phyloP scores from a whole-genome alignment of 2,329 filamentous ascomycete species.

The Alternaria brassicicola region DNA sequence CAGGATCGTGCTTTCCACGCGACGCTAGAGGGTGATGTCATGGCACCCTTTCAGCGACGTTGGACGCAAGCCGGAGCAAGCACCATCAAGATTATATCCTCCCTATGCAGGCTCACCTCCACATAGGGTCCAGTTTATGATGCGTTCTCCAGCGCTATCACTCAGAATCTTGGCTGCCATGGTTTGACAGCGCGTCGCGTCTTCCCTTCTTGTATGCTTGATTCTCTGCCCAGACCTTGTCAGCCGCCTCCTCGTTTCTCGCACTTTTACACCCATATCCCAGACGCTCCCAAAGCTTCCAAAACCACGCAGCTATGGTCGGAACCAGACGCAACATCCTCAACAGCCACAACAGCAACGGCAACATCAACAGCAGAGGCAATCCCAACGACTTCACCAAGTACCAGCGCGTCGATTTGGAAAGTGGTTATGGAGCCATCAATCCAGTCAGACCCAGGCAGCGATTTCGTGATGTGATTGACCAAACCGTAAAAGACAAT shows the following conservation, averaged over 20 bases:
- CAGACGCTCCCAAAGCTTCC: not conserved
- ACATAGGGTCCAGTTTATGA: conserved; percentile 16
- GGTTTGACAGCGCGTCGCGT: conserved; percentile 11
- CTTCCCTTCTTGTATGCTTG: conserved; percentile 6
- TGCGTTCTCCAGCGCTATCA: conserved; percentile 18
- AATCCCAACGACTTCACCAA: conserved; percentile 18
- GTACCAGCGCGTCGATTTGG: conserved; percentile 34
- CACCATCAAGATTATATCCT: conserved; percentile 13
- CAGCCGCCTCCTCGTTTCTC: not conserved
- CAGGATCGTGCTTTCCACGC: conserved; percentile 7
- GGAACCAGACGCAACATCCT: conserved; percentile 28
- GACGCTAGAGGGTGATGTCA: conserved; percentile 21
- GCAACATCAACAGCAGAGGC: conserved; percentile 7
- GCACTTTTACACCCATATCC: too few relatives aligned
- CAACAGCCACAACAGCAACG: conserved; percentile 14
- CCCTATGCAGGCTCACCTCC: conserved; percentile 15
- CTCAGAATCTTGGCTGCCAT: conserved; percentile 3
- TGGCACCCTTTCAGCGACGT: not conserved
- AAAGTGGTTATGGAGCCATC: conserved; percentile 36
- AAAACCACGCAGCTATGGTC: conserved; percentile 26
- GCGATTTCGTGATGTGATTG: conserved; percentile 56
- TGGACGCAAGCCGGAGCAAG: conserved; percentile 13
- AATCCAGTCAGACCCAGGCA: conserved; percentile 22
- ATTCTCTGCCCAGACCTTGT: not conserved
- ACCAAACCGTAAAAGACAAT: conserved; percentile 54